Evolutionary conservation across 2,329 filamentous ascomycete genomes (phyloP).

Genomic region (Aureobasidium subglaciale): DNA sequence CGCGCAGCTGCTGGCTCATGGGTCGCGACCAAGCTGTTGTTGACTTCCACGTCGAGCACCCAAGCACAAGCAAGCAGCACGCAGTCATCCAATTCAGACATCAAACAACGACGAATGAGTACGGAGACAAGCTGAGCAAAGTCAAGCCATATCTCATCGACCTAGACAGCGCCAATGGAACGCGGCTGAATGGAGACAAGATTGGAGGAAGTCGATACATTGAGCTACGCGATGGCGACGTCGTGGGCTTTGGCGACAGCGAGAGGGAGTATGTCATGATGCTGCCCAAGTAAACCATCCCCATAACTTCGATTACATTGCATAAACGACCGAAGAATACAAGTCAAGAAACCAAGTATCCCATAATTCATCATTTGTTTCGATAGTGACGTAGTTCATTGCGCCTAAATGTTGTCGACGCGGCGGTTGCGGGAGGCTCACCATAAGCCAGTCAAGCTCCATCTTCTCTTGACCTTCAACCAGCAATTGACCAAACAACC

Average conservation of each 20-base stretch:
- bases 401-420: background rate
- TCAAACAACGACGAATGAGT: slow-evolving; percentile 76
- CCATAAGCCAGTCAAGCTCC: background rate
- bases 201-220: slow-evolving; percentile 73
- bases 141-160: slow-evolving; percentile 81
- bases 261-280: slow-evolving; percentile 94
- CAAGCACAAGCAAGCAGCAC: slow-evolving; percentile 91
- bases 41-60: slow-evolving; percentile 79
- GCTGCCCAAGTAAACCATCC: slow-evolving; percentile 44
- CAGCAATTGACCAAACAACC: background rate
- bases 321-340: background rate
- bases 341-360: background rate
- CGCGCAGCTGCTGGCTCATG: slow-evolving; percentile 82
- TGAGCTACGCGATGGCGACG: slow-evolving; percentile 81
- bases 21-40: slow-evolving; percentile 75
- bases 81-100: slow-evolving; percentile 90
- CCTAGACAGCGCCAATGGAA: slow-evolving; percentile 88
- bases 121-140: slow-evolving; percentile 69
- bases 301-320: background rate
- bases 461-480: background rate
- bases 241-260: slow-evolving; percentile 80
- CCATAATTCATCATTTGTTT: background rate
- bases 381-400: slow-evolving; percentile 4
- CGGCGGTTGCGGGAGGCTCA: background rate
- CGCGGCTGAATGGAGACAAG: slow-evolving; percentile 67